Evolutionary conservation across 1,139 yeast genomes (phyloP).

Genomic region (Debaryomyces coudertii): DNA sequence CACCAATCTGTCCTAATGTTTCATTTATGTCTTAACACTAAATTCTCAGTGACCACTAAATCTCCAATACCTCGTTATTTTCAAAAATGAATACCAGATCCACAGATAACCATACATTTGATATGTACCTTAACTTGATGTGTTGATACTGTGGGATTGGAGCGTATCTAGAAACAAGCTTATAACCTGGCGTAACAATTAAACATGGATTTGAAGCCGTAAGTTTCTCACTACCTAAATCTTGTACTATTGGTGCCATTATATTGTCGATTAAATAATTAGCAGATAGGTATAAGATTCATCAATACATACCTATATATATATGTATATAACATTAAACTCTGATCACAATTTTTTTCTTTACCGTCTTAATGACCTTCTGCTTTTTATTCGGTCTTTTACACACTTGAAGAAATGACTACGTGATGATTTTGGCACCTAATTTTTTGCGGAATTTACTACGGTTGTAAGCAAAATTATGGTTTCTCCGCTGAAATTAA

Average conservation of each 20-base stretch:
- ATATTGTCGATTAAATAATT: not conserved
- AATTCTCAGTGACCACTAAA: constrained; percentile 18
- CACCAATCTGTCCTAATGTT: constrained; percentile 34
- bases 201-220: constrained; percentile 13
- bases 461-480: constrained; percentile 1
- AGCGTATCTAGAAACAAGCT: constrained; percentile 9
- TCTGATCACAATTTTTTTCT: not conserved
- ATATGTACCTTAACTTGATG: constrained; percentile 35
- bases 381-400: not conserved
- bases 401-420: not conserved
- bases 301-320: not conserved
- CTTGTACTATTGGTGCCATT: constrained; percentile 13
- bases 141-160: constrained; percentile 10
- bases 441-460: constrained; percentile 5
- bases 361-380: not conserved
- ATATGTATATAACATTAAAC: not conserved
- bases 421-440: not conserved
- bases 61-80: constrained; percentile 28
- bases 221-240: not conserved
- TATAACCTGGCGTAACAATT: constrained; percentile 11
- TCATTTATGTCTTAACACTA: constrained; percentile 40
- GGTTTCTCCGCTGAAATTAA: not conserved
- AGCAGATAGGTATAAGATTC: not conserved
- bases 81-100: constrained; percentile 31
- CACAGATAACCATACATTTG: constrained; percentile 37